Base-by-base conservation (phyloP, 2,329 filamentous ascomycete species). In the Trichoderma aggressivum region DNA sequence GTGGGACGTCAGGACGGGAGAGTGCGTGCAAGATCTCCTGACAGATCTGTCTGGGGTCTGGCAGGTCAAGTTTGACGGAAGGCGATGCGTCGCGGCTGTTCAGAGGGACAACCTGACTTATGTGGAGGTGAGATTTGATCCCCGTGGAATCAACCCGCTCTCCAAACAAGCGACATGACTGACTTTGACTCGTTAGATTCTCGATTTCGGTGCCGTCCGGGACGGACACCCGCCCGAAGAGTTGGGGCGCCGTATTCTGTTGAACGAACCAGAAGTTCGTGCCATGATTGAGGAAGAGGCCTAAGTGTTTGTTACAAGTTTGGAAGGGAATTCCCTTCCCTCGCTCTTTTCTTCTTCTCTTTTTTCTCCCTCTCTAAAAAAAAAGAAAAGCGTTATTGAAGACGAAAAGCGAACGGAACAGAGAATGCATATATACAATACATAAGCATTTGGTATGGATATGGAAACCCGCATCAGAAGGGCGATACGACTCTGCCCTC, bases 41-140 rank as follows among this genome's bases (percentile, higher is more conserved):
- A 97, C 94, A 16, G 94, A 98, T 78, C 86, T 99, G 43, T 95
- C 91, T 75, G 94, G 95, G n/a, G 96, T 99, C 8, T 99, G 96
- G 96, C 96, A 99, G 83, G 96, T 99, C 77, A 96, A 96, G 78
- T 99, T 99, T 82, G 94, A 99, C 78, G 94, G 97, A 79, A 88
- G 96, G 75, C 89, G 95, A 80, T 99, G 96, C 80, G 96, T 99
- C 71, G 96, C 96, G 72, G 96, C 96, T 58, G 96, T 99, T 70
- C 96, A 99, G 84, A 89, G 96, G 70, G 94, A 97, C 75, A 91
- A 90, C 77, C 83, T 97, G 76, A 99, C 96, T 24, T 99, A 97
- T 80, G 94, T 99, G 71, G 96, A 99, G 89, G 96, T 97, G 81
- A 84, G 90, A 82, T 24, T 28, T 36, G 7, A 2, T 10, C 3